Evolutionary conservation across 2,329 filamentous ascomycete genomes (phyloP).

Genomic region (Blastomyces parvus): DNA sequence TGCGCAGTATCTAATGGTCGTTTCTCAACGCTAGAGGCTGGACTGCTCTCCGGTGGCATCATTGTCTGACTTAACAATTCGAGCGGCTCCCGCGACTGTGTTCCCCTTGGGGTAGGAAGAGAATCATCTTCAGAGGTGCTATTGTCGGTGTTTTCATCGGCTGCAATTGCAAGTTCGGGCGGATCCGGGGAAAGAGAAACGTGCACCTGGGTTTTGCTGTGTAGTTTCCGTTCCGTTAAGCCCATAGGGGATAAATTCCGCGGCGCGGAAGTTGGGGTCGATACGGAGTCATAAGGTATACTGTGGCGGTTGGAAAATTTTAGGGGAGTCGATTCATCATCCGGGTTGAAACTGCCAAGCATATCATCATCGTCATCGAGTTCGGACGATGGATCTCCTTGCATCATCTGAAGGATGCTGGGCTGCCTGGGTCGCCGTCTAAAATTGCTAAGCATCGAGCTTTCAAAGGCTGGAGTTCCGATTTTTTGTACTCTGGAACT

Average conservation of each 20-base stretch:
- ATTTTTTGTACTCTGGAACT: slow-evolving; percentile 12
- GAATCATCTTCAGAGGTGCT: slow-evolving; percentile 10
- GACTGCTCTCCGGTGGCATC: slow-evolving; percentile 31
- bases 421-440: slow-evolving; percentile 36
- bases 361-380: slow-evolving; percentile 30
- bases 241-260: slow-evolving; percentile 5
- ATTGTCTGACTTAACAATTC: slow-evolving; percentile 29
- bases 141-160: slow-evolving; percentile 6
- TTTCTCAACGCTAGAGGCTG: background rate
- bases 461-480: slow-evolving; percentile 36
- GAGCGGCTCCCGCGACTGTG: slow-evolving; percentile 14
- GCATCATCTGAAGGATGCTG: slow-evolving; percentile 39
- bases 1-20: background rate
- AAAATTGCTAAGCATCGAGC: slow-evolving; percentile 37
- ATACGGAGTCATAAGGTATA: slow-evolving; percentile 18
- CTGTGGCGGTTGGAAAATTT: slow-evolving; percentile 28
- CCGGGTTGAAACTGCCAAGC: slow-evolving; percentile 34
- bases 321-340: slow-evolving; percentile 39
- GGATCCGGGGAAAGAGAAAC: slow-evolving; percentile 22
- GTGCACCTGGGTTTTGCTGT: slow-evolving; percentile 17
- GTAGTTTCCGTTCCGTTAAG: background rate
- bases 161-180: slow-evolving; percentile 17
- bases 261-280: slow-evolving; percentile 21
- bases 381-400: slow-evolving; percentile 27
- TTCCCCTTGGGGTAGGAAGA: slow-evolving; percentile 10